Percentiles rank a stretch among this genome's conserved stretches.
Evolutionary conservation across 2,329 filamentous ascomycete species (phyloP).

Genomic region (Ophiostoma novo-ulmi): DNA sequence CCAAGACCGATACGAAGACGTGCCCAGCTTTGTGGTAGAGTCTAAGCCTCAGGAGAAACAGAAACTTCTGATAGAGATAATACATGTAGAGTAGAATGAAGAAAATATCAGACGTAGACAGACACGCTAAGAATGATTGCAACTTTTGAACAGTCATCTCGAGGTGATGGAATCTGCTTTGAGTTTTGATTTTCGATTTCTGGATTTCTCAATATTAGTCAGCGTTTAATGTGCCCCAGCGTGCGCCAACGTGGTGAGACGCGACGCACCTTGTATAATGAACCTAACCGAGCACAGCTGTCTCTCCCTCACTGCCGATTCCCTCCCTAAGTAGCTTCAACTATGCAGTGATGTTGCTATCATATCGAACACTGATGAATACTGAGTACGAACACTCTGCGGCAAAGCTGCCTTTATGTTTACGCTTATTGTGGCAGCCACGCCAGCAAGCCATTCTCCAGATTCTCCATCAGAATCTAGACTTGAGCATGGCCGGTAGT

Average conservation of each 20-base stretch:
- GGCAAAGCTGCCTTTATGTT: neutral
- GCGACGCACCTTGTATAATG: constrained; percentile 20
- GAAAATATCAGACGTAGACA: constrained; percentile 4
- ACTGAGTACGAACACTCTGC: neutral
- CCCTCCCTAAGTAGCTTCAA: neutral
- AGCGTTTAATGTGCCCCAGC: neutral
- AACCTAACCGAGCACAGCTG: constrained; percentile 13
- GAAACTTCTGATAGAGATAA: neutral
- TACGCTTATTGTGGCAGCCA: neutral
- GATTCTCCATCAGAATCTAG: neutral
- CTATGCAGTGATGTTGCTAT: neutral
- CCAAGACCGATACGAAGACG: constrained; percentile 4
- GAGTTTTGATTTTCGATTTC: no score
- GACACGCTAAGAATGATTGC: neutral
- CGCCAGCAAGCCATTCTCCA: neutral
- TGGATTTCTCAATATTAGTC: neutral
- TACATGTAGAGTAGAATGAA: neutral
- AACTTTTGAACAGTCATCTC: no score
- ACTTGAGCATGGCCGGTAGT: neutral
- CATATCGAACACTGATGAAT: neutral
- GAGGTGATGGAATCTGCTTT: no score
- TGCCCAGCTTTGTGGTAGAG: constrained; percentile 2
- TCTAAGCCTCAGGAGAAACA: constrained; percentile 2
- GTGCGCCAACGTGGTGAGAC: neutral
- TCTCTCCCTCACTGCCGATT: neutral